Percentiles rank a stretch among this genome's conserved stretches.
Evolutionary conservation across 768 basidiomycete genomes (phyloP).

Genomic region (Lentinula sp.): DNA sequence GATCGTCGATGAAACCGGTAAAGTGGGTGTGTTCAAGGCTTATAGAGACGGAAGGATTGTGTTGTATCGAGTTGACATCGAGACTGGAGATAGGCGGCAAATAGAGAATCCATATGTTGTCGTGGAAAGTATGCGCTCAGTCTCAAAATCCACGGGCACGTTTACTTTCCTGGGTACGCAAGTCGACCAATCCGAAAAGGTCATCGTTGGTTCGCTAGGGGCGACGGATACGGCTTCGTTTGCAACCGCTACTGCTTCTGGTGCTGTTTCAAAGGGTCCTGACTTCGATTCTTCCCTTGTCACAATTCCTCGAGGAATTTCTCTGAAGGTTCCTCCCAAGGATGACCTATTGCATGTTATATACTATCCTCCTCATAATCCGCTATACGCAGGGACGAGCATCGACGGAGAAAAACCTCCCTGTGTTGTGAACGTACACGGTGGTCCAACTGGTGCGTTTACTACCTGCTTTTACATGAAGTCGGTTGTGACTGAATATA

Average conservation of each 20-base stretch:
- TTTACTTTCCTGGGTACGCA: conserved; percentile 40
- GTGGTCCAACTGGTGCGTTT: conserved; percentile 53
- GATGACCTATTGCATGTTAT: conserved; percentile 49
- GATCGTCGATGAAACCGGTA: conserved; percentile 17
- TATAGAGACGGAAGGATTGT: conserved; percentile 21
- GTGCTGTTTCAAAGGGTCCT: background rate
- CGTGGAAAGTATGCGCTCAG: conserved; percentile 27
- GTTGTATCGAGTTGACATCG: conserved; percentile 20
- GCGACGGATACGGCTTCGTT: conserved; percentile 7
- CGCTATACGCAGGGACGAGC: conserved; percentile 44
- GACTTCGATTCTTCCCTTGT: conserved; percentile 10
- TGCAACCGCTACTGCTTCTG: background rate
- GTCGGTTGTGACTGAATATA: background rate
- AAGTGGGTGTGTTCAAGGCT: conserved; percentile 22
- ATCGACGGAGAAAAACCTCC: conserved; percentile 55
- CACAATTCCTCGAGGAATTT: conserved; percentile 20
- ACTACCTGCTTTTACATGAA: too few relatives aligned
- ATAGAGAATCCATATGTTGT: conserved; percentile 38
- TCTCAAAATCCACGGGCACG: conserved; percentile 19
- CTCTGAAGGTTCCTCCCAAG: conserved; percentile 17
- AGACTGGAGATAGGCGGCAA: conserved; percentile 17
- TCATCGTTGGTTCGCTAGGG: conserved; percentile 14
- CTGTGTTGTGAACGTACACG: conserved; percentile 58
- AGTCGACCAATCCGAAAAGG: conserved; percentile 33
- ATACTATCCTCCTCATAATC: conserved; percentile 65